Base-by-base conservation (phyloP, 768 basidiomycete genomes). In the Tulasnella sp. region DNA sequence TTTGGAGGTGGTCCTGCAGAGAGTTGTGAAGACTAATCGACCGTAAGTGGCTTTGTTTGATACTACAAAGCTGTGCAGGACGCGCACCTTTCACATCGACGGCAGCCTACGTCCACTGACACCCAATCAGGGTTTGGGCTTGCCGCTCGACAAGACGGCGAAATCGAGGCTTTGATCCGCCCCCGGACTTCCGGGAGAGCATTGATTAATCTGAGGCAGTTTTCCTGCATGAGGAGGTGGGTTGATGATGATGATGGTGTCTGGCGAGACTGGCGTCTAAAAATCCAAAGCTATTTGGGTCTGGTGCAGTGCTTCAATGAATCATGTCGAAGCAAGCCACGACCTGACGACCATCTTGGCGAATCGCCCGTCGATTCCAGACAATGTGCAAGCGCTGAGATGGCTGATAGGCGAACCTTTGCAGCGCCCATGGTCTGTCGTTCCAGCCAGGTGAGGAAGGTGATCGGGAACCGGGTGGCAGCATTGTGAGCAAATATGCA, bases 261-360 rank as follows among this genome's bases (percentile, higher is more conserved):
- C 23, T 26, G 23, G 57, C 29, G n/a, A 1, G 57, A 15, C 1
- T 7, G 26, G 29, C 23, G 15, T 26, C 3, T 7, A 61, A 11
- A n/a, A 61, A 7, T 29, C n/a, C n/a, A 55, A 55, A 55, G 23
- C 5, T 16, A 15, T 16, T 57, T 5, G 6, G n/a, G 57, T 26
- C 29, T 2, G 57, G 5, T 61, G 57, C 57, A 23, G 57, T 61
- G 57, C 29, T 61, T 15, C 29, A 2, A 29, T 26, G 57, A 61
- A 61, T 61, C 57, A 61, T 61, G 57, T 61, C 57, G 57, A 61
- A 61, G 57, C 57, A n/a, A 61, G 57, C 20, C 29, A 23, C n/a
- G n/a, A 6, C 57, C n/a, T 61, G 57, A 61, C 57, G 7, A 26
- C n/a, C 57, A 48, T 29, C n/a, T 11, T 26, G 57, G 9, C 51